Evolutionary conservation across 2,329 filamentous ascomycete genomes (phyloP), one percentile per base, ranked within the genome.

Genomic region (Cytospora schulzeri): DNA sequence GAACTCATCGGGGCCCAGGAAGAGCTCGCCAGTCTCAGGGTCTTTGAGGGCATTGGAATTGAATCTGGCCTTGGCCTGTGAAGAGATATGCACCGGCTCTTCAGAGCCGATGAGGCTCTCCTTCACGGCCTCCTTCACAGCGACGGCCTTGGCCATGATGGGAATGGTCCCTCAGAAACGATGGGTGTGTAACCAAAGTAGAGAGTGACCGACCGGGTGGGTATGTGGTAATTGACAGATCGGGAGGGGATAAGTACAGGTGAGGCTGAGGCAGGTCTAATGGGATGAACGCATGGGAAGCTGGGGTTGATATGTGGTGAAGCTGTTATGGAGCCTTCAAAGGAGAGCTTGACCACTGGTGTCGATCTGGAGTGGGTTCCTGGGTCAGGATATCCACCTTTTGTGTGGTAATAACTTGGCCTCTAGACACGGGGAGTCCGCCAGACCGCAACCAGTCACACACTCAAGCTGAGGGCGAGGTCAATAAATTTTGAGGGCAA

Each of bases 1-100:
- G 76, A 99, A 99, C 75, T 96, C 87, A n/a, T 93, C 87, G 67
- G 90, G 86, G 54, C 85, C 88, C 86, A 99, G 91, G 74, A 85
- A 92, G 63, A 88, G 81, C 73, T 97, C 92, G 65, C 91, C 93
- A 12, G 88, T 84, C 70, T 87, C 83, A 66, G 89, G 81, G 73
- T 96, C 92, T 76, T 89, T 90, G 73, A 85, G 79, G 50, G 95
- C 92, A 81, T 93, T 83, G 73, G 85, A 85, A 71, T 88, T 78
- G 78, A 98, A 99, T 68, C 88, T 88, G 64, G 87, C 82, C 78
- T 88, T 91, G 69, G 89, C 88, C 76, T 93, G 89, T 67, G 86
- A 83, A 57, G 92, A 93, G 69, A 94, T 79, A 75, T 90, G 83
- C 33, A 83, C 78, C 11, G 81, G 77, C 70, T 84, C 80, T 64